Base-by-base conservation (phyloP, 331 rosid species). In the Spiraea crenata region DNA sequence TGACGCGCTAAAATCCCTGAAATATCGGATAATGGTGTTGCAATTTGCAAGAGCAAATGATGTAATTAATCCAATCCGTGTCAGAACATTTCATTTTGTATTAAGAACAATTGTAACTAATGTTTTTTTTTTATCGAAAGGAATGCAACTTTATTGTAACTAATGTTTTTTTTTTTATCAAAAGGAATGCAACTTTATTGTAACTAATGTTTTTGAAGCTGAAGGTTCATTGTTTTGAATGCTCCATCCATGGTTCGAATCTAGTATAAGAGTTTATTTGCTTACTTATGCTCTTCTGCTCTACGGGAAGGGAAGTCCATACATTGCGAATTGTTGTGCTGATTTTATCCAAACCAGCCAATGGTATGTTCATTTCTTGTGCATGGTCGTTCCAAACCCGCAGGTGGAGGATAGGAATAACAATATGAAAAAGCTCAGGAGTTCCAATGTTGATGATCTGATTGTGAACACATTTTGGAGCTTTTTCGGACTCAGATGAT, bases 281-380 rank as follows among this genome's bases (percentile, higher is more conserved):
- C 92, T 20, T 93, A 89, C 77, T 84, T 91, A 69, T 87, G 97
- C 68, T 86, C 96, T 81, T 79, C 76, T 74, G 85, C 92, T 47
- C 72, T 93, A 35, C n/a, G n/a, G n/a, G n/a, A n/a, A 87, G 91
- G 7, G 96, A 93, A 83, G 99, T 91, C n/a, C 96, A 93, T 63
- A 91, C 97, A 6, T 79, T 73, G 5, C 85, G 85, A 73, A 38
- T 93, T 37, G 77, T 93, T 71, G 76, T 90, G 3, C 81, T 83
- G 34, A 79, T 82, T 80, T 59, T 90, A 78, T 84, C 83, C 57
- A 73, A 71, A 65, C 73, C 70, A 0, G 20, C 64, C 3, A 62
- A 17, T 78, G 89, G 86, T 86, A 6, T 20, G 16, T n/a, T n/a
- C 0, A 20, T 34, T 54, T 54, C 58, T 1, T 7, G 1, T 54